Evolutionary conservation across 148 eudicot species (phyloP).

Genomic region (Linanthus parryae): DNA sequence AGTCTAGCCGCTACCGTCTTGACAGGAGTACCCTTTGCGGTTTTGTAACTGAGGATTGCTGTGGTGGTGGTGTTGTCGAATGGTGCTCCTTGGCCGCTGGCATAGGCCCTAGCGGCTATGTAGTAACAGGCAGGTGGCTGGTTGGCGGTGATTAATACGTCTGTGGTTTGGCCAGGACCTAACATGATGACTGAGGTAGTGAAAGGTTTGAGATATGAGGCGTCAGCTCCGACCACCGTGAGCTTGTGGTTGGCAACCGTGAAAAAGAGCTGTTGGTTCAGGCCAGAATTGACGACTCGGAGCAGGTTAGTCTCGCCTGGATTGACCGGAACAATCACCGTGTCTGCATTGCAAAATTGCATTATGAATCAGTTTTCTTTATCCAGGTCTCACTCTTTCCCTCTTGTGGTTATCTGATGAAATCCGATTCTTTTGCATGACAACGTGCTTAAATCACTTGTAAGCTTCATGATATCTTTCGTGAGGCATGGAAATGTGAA

Average conservation of each 20-base stretch:
- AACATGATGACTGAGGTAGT: conserved; percentile 68
- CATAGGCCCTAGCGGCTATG: conserved; percentile 71
- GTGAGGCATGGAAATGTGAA: too few relatives aligned
- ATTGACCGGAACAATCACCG: conserved; percentile 52
- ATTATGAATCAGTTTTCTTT: too few relatives aligned
- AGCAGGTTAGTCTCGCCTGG: conserved; percentile 77
- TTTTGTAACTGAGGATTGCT: conserved; percentile 69
- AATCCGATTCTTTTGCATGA: too few relatives aligned
- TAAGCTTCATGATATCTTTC: too few relatives aligned
- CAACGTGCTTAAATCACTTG: too few relatives aligned
- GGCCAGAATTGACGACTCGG: conserved; percentile 68
- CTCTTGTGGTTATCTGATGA: too few relatives aligned
- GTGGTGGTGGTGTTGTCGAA: conserved; percentile 87
- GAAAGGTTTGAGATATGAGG: conserved; percentile 83
- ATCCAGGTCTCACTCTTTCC: too few relatives aligned
- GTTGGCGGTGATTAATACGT: conserved; percentile 61
- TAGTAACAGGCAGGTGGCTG: conserved; percentile 73
- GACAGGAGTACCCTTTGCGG: conserved; percentile 44
- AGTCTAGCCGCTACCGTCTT: conserved; percentile 42
- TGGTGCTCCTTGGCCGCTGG: conserved; percentile 75
- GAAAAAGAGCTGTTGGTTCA: conserved; percentile 93
- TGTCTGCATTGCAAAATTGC: conserved; percentile 39
- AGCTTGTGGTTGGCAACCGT: conserved; percentile 70
- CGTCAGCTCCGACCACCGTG: conserved; percentile 89
- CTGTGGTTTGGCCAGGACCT: conserved; percentile 94